These are phyloP conservation scores for Lactifluus pinguis DNA, from an alignment of 768 basidiomycete genomes.

Conservation along the genomic window DNA sequence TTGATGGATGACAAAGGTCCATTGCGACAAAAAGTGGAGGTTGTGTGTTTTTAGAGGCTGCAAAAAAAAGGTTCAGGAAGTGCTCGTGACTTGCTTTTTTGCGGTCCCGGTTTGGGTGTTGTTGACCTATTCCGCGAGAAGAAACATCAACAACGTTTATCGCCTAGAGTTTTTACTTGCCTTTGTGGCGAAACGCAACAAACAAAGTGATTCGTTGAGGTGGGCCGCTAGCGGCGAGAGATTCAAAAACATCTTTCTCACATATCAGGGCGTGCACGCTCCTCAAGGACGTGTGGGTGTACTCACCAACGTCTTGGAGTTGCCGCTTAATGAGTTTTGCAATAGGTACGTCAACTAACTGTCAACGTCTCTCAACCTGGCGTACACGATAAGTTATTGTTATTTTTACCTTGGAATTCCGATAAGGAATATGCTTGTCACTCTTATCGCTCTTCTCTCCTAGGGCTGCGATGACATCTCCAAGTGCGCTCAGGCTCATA, in stretches of 20 bases:
- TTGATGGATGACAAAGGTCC: neutral
- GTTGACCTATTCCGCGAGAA: conserved; percentile 55
- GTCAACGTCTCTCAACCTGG: neutral
- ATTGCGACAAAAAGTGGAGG: neutral
- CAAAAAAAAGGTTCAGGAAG: conserved; percentile 5
- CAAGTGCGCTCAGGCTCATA: conserved; percentile 82
- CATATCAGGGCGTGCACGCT: neutral
- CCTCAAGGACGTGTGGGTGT: neutral
- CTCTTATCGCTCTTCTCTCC: conserved; percentile 66
- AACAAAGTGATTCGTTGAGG: conserved; percentile 78
- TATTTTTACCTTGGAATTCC: conserved; percentile 76
- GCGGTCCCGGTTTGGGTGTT: conserved; percentile 84
- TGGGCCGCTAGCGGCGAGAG: conserved; percentile 82
- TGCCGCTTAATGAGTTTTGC: conserved; percentile 88
- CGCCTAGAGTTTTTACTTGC: conserved; percentile 32
- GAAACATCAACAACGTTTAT: neutral
- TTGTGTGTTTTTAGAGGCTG: neutral
- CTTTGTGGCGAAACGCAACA: conserved; percentile 88
- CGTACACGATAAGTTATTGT: neutral
- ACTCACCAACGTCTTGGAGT: conserved; percentile 77
- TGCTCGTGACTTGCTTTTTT: conserved; percentile 41
- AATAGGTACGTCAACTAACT: conserved; percentile 77
- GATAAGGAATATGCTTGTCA: conserved; percentile 85
- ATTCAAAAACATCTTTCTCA: conserved; percentile 77
- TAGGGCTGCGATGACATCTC: conserved; percentile 88